phyloP scores from a whole-genome alignment of 257 asterid genomes.

The Jasminum sambac region DNA sequence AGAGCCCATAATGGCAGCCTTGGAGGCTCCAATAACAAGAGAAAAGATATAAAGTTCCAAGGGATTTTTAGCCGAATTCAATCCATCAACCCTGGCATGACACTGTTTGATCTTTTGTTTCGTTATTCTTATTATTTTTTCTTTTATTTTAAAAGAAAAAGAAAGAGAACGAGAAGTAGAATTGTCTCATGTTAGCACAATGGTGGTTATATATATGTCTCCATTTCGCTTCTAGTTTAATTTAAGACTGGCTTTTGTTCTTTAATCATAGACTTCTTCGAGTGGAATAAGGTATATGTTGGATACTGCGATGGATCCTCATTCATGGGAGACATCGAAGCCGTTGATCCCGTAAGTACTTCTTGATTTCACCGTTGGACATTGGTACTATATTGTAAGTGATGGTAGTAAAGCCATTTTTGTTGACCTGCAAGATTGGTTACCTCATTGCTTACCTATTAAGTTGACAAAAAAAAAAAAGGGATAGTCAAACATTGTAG shows the following conservation, averaged over 20 bases:
- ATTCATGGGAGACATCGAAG: constrained; percentile 30
- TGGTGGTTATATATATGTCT: not conserved
- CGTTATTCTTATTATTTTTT: too few species aligned
- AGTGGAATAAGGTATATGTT: constrained; percentile 34
- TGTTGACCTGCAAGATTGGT: too few species aligned
- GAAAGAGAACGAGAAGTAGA: too few species aligned
- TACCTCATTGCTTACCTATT: too few species aligned
- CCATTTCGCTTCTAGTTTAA: too few species aligned
- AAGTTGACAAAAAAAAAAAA: too few species aligned
- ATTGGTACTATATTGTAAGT: too few species aligned
- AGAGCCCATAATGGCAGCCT: not conserved
- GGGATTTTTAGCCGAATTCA: constrained; percentile 1
- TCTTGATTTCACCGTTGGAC: too few species aligned
- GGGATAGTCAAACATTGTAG: too few species aligned
- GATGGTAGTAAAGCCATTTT: too few species aligned
- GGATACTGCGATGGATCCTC: constrained; percentile 38
- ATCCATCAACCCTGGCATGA: constrained; percentile 29
- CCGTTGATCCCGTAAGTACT: constrained; percentile 20
- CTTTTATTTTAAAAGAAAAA: too few species aligned
- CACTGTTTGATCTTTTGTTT: too few species aligned
- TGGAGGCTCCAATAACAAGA: constrained; percentile 7
- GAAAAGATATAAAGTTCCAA: not conserved
- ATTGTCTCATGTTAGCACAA: not conserved
- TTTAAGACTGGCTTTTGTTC: not conserved
- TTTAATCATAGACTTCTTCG: constrained; percentile 21